Conservation (phyloP, 306 rosid genomes). For the Gynostemma pentaphyllum region DNA sequence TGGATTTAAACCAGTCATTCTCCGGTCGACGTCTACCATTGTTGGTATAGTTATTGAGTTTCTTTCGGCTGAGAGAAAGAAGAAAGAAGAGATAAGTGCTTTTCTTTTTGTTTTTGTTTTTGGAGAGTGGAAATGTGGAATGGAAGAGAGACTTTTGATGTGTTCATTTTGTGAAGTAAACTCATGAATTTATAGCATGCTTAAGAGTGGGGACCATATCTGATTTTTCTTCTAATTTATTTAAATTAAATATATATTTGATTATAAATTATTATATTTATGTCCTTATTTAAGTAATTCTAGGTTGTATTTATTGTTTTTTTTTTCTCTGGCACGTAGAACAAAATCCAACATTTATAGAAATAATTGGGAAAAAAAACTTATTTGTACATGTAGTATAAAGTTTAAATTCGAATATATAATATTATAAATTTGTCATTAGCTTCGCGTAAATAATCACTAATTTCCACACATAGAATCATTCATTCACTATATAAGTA, state of each 20-base stretch:
- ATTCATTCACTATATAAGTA: too few relatives aligned
- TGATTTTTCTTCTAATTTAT: constrained; percentile 9
- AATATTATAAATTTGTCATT: too few relatives aligned
- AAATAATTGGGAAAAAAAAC: too few relatives aligned
- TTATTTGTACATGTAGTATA: too few relatives aligned
- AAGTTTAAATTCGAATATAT: too few relatives aligned
- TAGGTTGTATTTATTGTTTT: background rate
- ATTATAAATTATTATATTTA: too few relatives aligned
- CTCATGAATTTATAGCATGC: constrained; percentile 31
- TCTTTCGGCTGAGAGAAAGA: background rate
- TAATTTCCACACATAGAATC: too few relatives aligned
- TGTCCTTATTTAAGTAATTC: background rate
- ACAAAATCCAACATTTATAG: too few relatives aligned
- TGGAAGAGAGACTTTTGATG: background rate
- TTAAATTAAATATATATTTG: background rate
- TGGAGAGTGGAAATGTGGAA: background rate
- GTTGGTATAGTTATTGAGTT: background rate
- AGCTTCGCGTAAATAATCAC: too few relatives aligned
- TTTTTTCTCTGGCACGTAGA: background rate
- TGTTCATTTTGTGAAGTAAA: background rate
- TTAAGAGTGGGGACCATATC: constrained; percentile 22
- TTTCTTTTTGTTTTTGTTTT: too few relatives aligned
- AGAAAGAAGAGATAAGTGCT: background rate
- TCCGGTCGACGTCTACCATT: constrained; percentile 97
- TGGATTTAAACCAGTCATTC: constrained; percentile 92